Base-by-base conservation (phyloP, 2,329 filamentous ascomycete species). In the Ceratocystis alfenasii region DNA sequence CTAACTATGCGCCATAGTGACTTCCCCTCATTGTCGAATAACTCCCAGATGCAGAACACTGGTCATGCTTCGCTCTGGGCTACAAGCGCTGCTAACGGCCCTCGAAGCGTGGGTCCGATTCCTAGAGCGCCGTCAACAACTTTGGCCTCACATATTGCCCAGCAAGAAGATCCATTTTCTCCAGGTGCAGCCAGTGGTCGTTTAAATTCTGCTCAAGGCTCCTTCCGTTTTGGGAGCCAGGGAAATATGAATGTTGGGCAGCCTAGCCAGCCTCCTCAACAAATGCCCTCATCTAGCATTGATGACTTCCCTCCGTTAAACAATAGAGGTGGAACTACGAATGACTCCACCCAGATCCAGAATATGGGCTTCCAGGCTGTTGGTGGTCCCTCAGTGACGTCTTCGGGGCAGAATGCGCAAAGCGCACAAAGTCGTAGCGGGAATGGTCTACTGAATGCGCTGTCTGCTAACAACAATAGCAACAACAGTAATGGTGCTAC, bases 301-400 rank as follows among this genome's bases (percentile, higher is more conserved):
- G 84, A 87, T 62, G 84, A 86, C 20, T 87, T 87, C 65, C 84
- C 84, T 5, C 84, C 84, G 20, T 73, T 87, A 65, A 85, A 81
- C 69, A 76, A 82, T 68, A 80, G 80, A 55, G 77, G 76, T 44
- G 83, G 81, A 69, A 81, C 82, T 25, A 83, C 86, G 36, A 80
- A 85, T 64, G 62, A 64, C 17, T 41, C 50, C 1, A 10, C 62
- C 45, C 66, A 67, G 57, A 33, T 59, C 20, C 57, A 59, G 48
- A 67, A 62, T 28, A 25, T 60, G 17, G 25, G 22, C 15, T 67
- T 67, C 17, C 66, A 63, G 33, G 30, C 44, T 12, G 50, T 55
- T 45, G 62, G 66, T 17, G 41, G 44, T 28, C 33, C 62, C 20
- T 48, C 65, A 20, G 61, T 28, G 25, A n/a, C 55, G 15, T 44